Conservation (phyloP, 768 basidiomycete species). For the Agaricus blazei region DNA sequence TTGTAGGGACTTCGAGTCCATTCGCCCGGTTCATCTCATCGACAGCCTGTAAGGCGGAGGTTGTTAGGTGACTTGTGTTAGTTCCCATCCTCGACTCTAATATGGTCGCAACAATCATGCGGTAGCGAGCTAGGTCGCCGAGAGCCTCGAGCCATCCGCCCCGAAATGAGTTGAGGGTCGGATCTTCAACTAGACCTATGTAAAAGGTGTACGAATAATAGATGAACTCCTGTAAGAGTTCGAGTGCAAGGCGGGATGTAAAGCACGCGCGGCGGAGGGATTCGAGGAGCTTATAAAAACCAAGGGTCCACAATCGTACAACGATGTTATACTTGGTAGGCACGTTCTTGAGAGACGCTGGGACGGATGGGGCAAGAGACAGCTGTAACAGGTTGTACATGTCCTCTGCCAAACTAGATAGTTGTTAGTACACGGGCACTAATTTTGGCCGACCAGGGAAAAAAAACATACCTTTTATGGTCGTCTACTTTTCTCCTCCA, state of each 20-base stretch:
- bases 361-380: slow-evolving; percentile 81
- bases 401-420: slow-evolving; percentile 73
- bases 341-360: slow-evolving; percentile 83
- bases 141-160: slow-evolving; percentile 93
- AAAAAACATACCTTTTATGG: slow-evolving; percentile 67
- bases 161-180: slow-evolving; percentile 75
- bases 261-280: slow-evolving; percentile 83
- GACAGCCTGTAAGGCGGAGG: slow-evolving; percentile 39
- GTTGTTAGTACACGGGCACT: slow-evolving; percentile 4
- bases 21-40: slow-evolving; percentile 34
- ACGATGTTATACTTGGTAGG: slow-evolving; percentile 96
- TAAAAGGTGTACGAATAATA: slow-evolving; percentile 96
- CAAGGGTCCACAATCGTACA: slow-evolving; percentile 86
- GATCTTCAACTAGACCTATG: slow-evolving; percentile 83
- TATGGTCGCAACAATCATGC: slow-evolving; percentile 93
- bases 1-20: slow-evolving; percentile 13
- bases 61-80: slow-evolving; percentile 41
- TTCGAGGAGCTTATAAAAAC: slow-evolving; percentile 87
- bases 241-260: slow-evolving; percentile 64
- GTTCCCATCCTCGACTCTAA: slow-evolving; percentile 43
- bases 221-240: slow-evolving; percentile 91
- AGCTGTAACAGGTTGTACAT: slow-evolving; percentile 87
- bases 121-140: slow-evolving; percentile 91
- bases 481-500: slow-evolving; percentile 67
- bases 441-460: slow-evolving; percentile 6